phyloP scores from a whole-genome alignment of 2,329 filamentous ascomycete genomes.

The Grosmannia clavigera region DNA sequence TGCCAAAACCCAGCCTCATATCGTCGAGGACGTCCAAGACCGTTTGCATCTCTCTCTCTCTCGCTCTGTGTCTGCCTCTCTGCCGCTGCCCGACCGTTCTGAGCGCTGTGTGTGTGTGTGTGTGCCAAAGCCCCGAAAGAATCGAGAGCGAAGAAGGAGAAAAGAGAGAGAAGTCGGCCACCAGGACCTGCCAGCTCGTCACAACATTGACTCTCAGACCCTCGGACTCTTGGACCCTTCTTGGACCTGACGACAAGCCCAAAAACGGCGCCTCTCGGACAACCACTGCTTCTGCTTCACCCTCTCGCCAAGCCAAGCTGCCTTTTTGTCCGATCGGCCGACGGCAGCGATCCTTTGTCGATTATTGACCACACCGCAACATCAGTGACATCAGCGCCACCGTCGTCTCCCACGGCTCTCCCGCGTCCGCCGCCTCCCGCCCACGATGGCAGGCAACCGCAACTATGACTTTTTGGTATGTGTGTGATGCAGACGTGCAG shows the following conservation, averaged over 20 bases:
- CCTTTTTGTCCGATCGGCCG: too few species aligned
- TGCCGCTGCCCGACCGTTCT: background rate
- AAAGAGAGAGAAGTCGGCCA: too few species aligned
- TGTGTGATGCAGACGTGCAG: background rate
- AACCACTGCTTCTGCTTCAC: background rate
- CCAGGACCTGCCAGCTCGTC: too few species aligned
- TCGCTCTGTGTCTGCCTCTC: too few species aligned
- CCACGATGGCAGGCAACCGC: constrained; percentile 80
- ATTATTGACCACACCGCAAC: background rate
- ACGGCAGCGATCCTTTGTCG: background rate
- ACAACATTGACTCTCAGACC: too few species aligned
- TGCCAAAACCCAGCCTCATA: background rate
- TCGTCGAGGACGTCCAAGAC: background rate
- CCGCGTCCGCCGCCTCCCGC: too few species aligned
- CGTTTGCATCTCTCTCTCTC: background rate
- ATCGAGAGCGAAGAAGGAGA: too few species aligned
- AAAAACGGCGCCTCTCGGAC: background rate
- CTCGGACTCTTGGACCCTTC: background rate
- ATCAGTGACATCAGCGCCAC: background rate
- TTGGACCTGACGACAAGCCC: background rate
- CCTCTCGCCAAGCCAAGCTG: too few species aligned
- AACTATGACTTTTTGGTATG: constrained; percentile 96
- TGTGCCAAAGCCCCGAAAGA: background rate
- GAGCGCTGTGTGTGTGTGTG: background rate
- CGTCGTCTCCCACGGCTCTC: too few species aligned